Evolutionary conservation across 2,329 filamentous ascomycete species (phyloP).

Genomic region (Penicillium sp.): DNA sequence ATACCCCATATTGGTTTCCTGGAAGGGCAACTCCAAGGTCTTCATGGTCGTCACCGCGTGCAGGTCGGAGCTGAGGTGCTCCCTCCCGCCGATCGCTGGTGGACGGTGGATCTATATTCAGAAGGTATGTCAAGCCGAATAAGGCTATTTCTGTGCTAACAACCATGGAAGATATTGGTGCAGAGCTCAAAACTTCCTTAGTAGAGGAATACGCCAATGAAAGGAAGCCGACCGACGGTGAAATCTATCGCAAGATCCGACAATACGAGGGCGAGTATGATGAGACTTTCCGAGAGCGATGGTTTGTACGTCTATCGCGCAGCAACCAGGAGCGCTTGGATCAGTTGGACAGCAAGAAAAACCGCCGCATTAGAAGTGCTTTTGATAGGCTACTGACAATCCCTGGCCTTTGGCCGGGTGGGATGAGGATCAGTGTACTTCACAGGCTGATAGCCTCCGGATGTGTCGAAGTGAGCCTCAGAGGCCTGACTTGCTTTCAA

Average conservation of each 20-base stretch:
- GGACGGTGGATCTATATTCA: no score
- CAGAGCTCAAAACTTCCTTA: no score
- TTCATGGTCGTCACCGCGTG: no score
- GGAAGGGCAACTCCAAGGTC: no score
- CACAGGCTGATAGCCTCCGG: background rate
- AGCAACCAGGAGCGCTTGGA: conserved; percentile 18
- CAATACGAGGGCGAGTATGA: conserved; percentile 20
- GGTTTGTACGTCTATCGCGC: conserved; percentile 14
- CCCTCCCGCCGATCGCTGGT: no score
- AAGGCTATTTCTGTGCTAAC: no score
- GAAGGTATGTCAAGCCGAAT: no score
- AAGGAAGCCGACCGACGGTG: conserved; percentile 19
- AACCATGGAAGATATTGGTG: no score
- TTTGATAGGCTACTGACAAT: conserved; percentile 36
- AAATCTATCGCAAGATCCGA: conserved; percentile 24
- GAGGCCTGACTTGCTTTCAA: background rate
- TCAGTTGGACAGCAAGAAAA: conserved; percentile 12
- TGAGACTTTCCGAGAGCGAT: conserved; percentile 14
- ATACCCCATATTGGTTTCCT: no score
- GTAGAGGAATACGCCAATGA: conserved; percentile 10
- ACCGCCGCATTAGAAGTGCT: conserved; percentile 18
- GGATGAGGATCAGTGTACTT: conserved; percentile 23
- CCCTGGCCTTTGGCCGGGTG: conserved; percentile 26
- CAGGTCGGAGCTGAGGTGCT: no score
- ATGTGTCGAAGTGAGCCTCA: background rate